Evolutionary conservation across 1,284 basidiomycete genomes (phyloP).

Genomic region (Microbotryum lychnidis-dioicae): DNA sequence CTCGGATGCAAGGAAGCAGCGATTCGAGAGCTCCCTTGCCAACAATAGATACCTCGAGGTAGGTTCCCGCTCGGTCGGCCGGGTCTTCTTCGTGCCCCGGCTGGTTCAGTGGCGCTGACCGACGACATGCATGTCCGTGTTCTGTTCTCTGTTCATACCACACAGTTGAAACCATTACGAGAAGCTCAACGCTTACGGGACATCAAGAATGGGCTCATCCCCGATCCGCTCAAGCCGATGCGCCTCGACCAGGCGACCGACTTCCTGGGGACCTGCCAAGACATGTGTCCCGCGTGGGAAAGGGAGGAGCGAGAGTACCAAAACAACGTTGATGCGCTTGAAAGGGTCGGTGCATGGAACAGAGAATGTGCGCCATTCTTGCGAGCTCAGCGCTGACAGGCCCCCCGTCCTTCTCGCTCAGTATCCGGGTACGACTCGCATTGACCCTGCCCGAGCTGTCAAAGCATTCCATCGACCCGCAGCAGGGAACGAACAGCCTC

Average conservation of each 20-base stretch:
- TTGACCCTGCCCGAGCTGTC: conserved; percentile 79
- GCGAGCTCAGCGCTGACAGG: neutral
- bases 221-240: conserved; percentile 67
- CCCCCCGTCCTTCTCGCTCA: conserved; percentile 38
- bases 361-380: neutral
- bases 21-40: conserved; percentile 20
- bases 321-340: conserved; percentile 78
- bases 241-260: conserved; percentile 79
- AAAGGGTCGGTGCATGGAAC: conserved; percentile 54
- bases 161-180: conserved; percentile 51
- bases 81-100: neutral
- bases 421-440: conserved; percentile 48
- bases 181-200: conserved; percentile 65
- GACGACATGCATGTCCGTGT: neutral
- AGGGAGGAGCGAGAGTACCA: conserved; percentile 82
- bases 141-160: neutral
- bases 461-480: conserved; percentile 87
- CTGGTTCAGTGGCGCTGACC: neutral
- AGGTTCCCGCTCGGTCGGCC: neutral
- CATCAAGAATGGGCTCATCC: conserved; percentile 78
- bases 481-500: conserved; percentile 72
- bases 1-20: conserved; percentile 23
- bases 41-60: conserved; percentile 30
- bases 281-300: conserved; percentile 94
- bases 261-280: conserved; percentile 79